These are phyloP conservation scores for Rhodotorula sp. DNA, from an alignment of 1,284 basidiomycete genomes.

Conservation along the genomic window DNA sequence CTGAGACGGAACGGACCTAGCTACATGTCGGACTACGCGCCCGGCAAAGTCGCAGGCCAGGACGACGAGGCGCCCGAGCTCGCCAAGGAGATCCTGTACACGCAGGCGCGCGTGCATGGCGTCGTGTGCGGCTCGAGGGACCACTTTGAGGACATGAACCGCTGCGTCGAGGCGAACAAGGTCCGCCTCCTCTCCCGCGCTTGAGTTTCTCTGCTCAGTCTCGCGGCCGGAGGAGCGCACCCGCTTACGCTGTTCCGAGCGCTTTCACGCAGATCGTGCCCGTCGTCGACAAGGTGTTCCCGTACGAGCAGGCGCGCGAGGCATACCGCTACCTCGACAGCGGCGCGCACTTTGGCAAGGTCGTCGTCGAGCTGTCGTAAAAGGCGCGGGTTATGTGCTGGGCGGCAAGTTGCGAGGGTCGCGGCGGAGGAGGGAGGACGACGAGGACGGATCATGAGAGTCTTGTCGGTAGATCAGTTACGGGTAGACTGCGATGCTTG, in stretches of 20 bases:
- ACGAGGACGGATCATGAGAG: neutral
- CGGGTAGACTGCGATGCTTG: neutral
- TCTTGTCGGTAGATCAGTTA: neutral
- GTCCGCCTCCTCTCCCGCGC: conserved; percentile 49
- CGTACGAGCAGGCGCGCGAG: conserved; percentile 51
- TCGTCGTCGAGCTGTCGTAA: conserved; percentile 45
- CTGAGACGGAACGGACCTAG: neutral
- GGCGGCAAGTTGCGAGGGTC: too few species aligned
- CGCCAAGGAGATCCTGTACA: conserved; percentile 34
- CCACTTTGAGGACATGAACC: conserved; percentile 52
- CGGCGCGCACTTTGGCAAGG: conserved; percentile 51
- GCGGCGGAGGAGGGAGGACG: too few species aligned
- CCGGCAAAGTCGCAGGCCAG: neutral
- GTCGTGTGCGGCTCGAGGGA: conserved; percentile 54
- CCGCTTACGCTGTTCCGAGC: too few species aligned
- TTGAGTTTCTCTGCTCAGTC: neutral
- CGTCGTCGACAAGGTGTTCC: conserved; percentile 46
- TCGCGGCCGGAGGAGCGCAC: neutral
- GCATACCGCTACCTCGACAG: conserved; percentile 53
- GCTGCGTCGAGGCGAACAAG: conserved; percentile 50
- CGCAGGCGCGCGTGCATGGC: conserved; percentile 49
- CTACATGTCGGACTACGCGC: conserved; percentile 28
- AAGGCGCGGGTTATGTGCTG: too few species aligned
- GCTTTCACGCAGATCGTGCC: neutral
- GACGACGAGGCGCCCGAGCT: conserved; percentile 19